Evolutionary conservation across 2,329 filamentous ascomycete species (phyloP).

Genomic region (Cadophora luteo-olivacea): DNA sequence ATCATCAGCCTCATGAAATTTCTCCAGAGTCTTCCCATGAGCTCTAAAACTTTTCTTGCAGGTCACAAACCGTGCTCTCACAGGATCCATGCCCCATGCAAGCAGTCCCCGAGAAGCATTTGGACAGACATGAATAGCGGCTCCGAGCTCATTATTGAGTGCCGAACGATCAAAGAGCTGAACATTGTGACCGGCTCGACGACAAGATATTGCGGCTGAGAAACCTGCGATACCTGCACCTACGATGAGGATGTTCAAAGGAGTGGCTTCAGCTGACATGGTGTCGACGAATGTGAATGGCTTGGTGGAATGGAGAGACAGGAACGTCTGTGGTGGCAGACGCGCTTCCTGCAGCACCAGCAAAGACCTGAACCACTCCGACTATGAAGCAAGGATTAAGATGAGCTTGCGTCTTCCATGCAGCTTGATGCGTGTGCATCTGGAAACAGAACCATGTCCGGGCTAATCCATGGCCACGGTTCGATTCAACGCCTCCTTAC

Average conservation of each 20-base stretch:
- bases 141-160: slow-evolving; percentile 62
- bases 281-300: background rate
- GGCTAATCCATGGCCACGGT: slow-evolving; percentile 5
- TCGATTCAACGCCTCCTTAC: background rate
- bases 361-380: background rate
- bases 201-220: slow-evolving; percentile 54
- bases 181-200: slow-evolving; percentile 37
- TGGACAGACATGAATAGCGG: slow-evolving; percentile 65
- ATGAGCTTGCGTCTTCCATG: background rate
- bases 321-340: background rate
- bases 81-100: slow-evolving; percentile 51
- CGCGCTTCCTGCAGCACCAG: background rate
- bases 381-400: background rate
- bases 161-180: slow-evolving; percentile 61
- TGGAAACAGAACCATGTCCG: background rate
- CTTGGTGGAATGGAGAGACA: background rate
- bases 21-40: slow-evolving; percentile 26
- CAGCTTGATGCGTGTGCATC: background rate
- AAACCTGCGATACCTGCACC: slow-evolving; percentile 59
- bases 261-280: slow-evolving; percentile 26
- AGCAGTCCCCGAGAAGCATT: slow-evolving; percentile 65
- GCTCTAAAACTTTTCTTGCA: slow-evolving; percentile 41
- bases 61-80: slow-evolving; percentile 47
- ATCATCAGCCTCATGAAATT: slow-evolving; percentile 29
- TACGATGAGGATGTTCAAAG: slow-evolving; percentile 33